Evolutionary conservation across 1,284 basidiomycete species (phyloP).

Genomic region (Rhodotorula sp.): DNA sequence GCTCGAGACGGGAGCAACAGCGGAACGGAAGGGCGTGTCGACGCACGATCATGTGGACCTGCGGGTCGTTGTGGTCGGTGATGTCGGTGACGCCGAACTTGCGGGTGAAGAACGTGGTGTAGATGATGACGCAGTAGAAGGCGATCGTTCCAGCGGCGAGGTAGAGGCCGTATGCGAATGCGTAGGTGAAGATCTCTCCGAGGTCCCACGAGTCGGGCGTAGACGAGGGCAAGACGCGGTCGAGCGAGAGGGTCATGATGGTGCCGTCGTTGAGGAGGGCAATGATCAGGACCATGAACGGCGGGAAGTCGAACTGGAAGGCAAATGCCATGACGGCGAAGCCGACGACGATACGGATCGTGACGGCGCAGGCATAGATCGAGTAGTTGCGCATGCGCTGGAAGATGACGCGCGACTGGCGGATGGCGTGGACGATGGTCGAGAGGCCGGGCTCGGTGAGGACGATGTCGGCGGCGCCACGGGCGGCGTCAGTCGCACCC

Average conservation of each 20-base stretch:
- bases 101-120: slow-evolving; percentile 85
- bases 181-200: slow-evolving; percentile 92
- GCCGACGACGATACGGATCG: slow-evolving; percentile 60
- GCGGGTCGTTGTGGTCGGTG: slow-evolving; percentile 50
- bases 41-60: slow-evolving; percentile 53
- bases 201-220: slow-evolving; percentile 89
- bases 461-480: slow-evolving; percentile 93
- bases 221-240: slow-evolving; percentile 89
- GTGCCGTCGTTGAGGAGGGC: slow-evolving; percentile 96
- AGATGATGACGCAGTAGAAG: slow-evolving; percentile 78
- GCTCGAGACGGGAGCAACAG: not conserved
- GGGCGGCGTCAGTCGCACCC: slow-evolving; percentile 91
- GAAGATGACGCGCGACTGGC: slow-evolving; percentile 93
- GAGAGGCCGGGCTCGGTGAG: slow-evolving; percentile 92
- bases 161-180: slow-evolving; percentile 91
- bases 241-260: slow-evolving; percentile 95
- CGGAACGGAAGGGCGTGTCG: not conserved
- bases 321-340: slow-evolving; percentile 93
- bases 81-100: slow-evolving; percentile 70
- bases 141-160: slow-evolving; percentile 81
- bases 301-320: slow-evolving; percentile 97
- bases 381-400: slow-evolving; percentile 97
- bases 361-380: slow-evolving; percentile 57
- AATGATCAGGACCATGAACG: slow-evolving; percentile 98
- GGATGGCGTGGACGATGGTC: slow-evolving; percentile 94